Conservation (phyloP, 441 rosid genomes). For the Erodium texanum region DNA sequence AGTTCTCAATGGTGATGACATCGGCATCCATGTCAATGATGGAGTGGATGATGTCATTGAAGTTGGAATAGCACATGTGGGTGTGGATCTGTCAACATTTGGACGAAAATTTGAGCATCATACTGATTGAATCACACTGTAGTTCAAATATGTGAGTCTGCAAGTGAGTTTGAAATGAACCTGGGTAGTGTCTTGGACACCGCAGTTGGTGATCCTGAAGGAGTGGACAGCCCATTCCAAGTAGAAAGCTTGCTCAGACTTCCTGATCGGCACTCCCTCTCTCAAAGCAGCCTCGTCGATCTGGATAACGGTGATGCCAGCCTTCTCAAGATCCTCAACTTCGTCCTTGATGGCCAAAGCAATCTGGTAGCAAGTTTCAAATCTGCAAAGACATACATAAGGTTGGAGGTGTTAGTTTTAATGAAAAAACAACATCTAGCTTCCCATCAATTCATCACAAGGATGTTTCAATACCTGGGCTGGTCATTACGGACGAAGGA, state of each 20-base stretch:
- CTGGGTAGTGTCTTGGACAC: conserved; percentile 85
- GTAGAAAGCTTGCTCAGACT: conserved; percentile 90
- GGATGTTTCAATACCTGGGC: conserved; percentile 50
- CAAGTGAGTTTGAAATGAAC: conserved; percentile 24
- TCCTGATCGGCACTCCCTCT: conserved; percentile 89
- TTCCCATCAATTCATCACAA: not conserved
- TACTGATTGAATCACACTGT: not conserved
- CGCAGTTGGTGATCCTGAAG: conserved; percentile 89
- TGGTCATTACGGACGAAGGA: conserved; percentile 96
- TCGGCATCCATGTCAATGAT: conserved; percentile 96
- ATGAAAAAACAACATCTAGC: not conserved
- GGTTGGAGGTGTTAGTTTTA: not conserved
- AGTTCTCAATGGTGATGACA: conserved; percentile 95
- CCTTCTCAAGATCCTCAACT: conserved; percentile 95
- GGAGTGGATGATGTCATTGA: conserved; percentile 92
- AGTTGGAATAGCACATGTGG: conserved; percentile 98
- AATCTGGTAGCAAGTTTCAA: conserved; percentile 90
- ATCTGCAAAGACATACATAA: conserved; percentile 33
- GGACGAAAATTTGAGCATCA: not conserved
- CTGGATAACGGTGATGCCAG: conserved; percentile 79
- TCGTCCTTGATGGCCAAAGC: conserved; percentile 97
- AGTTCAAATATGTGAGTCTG: too few relatives aligned
- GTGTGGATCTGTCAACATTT: conserved; percentile 59
- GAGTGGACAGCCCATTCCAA: conserved; percentile 99
- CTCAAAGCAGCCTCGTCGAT: conserved; percentile 93